These are phyloP conservation scores for Solanum chiquidenum DNA, from an alignment of 257 asterid genomes.

Conservation along the genomic window DNA sequence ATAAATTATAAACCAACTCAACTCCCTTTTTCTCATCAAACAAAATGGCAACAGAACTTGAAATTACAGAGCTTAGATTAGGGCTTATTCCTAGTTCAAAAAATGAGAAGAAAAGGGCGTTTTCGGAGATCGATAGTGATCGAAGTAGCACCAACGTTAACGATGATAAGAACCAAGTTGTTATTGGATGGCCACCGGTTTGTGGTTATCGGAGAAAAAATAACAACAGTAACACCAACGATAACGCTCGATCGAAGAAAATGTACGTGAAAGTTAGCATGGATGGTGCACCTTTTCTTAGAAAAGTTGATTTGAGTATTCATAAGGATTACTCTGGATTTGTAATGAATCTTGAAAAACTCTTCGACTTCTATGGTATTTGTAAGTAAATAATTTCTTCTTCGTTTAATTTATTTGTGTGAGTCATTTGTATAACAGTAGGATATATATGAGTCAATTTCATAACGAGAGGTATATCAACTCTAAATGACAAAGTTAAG, in stretches of 20 bases:
- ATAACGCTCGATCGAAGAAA: background rate
- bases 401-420: too few relatives aligned
- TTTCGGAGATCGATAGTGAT: slow-evolving; percentile 24
- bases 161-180: slow-evolving; percentile 28
- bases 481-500: too few relatives aligned
- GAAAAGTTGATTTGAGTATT: slow-evolving; percentile 54
- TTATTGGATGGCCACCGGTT: slow-evolving; percentile 91
- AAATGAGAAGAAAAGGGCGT: slow-evolving; percentile 51
- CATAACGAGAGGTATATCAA: too few relatives aligned
- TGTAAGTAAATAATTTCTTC: slow-evolving; percentile 21
- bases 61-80: slow-evolving; percentile 66
- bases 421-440: too few relatives aligned
- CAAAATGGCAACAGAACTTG: slow-evolving; percentile 27
- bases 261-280: slow-evolving; percentile 76
- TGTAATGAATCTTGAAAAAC: slow-evolving; percentile 42
- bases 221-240: background rate
- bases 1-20: slow-evolving; percentile 6
- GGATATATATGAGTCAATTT: too few relatives aligned
- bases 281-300: slow-evolving; percentile 83
- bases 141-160: background rate
- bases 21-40: background rate
- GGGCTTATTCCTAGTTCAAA: slow-evolving; percentile 50
- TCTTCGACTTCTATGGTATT: slow-evolving; percentile 43
- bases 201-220: slow-evolving; percentile 42
- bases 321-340: slow-evolving; percentile 44